Conservation (phyloP, 2,329 filamentous ascomycete species). For the Fusarium mundagurra region DNA sequence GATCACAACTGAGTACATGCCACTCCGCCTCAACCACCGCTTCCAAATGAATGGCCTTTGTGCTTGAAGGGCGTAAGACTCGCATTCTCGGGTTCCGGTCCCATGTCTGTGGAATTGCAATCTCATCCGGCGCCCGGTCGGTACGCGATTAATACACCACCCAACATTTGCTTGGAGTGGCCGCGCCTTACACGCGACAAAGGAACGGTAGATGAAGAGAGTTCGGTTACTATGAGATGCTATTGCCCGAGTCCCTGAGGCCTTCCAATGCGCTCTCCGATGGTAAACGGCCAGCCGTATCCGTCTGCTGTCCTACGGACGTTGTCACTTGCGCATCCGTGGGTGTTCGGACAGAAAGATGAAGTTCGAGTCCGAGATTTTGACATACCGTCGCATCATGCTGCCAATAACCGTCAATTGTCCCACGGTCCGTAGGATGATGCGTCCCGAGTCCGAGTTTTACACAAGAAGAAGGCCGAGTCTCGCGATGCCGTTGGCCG, state of each 20-base stretch:
- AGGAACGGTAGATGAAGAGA: neutral
- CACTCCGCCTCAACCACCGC: neutral
- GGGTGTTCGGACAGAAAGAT: neutral
- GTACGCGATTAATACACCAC: neutral
- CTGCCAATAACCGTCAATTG: neutral
- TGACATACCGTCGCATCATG: neutral
- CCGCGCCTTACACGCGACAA: too few species aligned
- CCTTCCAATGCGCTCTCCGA: neutral
- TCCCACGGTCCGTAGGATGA: neutral
- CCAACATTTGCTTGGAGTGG: neutral
- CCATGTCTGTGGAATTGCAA: neutral
- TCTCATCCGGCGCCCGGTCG: neutral
- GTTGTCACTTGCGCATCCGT: neutral
- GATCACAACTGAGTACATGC: neutral
- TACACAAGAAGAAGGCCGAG: neutral
- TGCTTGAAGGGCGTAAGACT: neutral
- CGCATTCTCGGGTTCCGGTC: accelerated
- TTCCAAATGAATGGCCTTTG: neutral
- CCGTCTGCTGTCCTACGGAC: neutral
- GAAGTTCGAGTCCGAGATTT: neutral
- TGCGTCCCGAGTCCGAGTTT: neutral
- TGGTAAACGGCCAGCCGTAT: too few species aligned
- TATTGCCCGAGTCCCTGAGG: neutral
- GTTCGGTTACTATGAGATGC: accelerated
- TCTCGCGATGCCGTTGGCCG: neutral